Conservation (phyloP, 2,329 filamentous ascomycete genomes). For the Arthrobotrys sinensis region DNA sequence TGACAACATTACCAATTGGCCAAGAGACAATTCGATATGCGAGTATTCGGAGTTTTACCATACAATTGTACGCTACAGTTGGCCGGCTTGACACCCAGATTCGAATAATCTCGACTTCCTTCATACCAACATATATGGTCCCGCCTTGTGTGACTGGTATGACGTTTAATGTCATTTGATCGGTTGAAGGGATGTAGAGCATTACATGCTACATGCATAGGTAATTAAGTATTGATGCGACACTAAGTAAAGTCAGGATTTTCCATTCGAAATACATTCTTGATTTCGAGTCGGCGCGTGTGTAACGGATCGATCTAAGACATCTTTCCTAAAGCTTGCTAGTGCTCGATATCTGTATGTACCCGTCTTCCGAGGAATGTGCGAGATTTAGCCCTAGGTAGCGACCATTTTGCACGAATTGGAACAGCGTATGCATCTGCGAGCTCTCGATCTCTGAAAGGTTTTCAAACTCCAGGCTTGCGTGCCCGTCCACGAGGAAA, state of each 20-base stretch:
- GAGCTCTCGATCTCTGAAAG: not conserved
- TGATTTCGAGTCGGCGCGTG: constrained; percentile 19
- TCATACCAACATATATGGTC: too few relatives aligned
- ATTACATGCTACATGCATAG: not conserved
- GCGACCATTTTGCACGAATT: not conserved
- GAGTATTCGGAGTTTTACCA: too few relatives aligned
- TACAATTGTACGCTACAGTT: too few relatives aligned
- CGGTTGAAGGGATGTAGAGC: not conserved
- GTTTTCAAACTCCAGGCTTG: not conserved
- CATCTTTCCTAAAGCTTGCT: constrained; percentile 10
- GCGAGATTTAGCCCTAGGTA: constrained; percentile 18
- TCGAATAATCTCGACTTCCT: too few relatives aligned
- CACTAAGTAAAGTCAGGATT: not conserved
- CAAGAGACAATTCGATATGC: too few relatives aligned
- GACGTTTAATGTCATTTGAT: constrained; percentile 1
- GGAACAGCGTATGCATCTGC: not conserved
- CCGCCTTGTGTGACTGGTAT: not conserved
- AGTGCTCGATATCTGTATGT: not conserved
- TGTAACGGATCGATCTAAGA: constrained; percentile 41
- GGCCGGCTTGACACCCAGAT: too few relatives aligned
- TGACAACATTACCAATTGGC: too few relatives aligned
- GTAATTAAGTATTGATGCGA: too few relatives aligned
- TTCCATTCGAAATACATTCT: too few relatives aligned
- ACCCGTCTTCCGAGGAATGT: constrained; percentile 15
- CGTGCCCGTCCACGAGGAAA: not conserved